A percentile compares a stretch with the other conserved stretches of the same genome.
Conservation (phyloP, 257 asterid species). For the Fraxinus excelsior region DNA sequence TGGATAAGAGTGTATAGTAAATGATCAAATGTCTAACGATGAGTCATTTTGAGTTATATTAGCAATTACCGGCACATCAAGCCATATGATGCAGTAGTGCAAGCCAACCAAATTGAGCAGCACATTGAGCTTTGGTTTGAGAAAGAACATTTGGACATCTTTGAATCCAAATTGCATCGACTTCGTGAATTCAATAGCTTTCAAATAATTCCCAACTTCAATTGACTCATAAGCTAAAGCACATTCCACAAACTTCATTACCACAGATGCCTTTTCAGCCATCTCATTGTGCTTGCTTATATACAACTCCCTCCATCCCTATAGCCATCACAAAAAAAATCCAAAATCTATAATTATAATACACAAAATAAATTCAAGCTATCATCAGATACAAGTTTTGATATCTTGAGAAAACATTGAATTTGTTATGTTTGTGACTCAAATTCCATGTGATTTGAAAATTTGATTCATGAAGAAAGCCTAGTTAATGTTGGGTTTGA, state of each 20-base stretch:
- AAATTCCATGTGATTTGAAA: too few relatives aligned
- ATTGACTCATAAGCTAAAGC: constrained; percentile 63
- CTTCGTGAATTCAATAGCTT: constrained; percentile 55
- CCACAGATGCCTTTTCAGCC: constrained; percentile 51
- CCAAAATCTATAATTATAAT: constrained; percentile 2
- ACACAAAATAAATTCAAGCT: background rate
- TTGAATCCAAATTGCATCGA: constrained; percentile 63
- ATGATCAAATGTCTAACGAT: background rate
- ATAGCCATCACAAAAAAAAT: background rate
- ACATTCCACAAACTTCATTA: constrained; percentile 46
- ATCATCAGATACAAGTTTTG: background rate
- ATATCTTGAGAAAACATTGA: background rate
- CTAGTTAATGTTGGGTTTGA: too few relatives aligned
- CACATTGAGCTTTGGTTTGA: constrained; percentile 60
- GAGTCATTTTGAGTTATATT: constrained; percentile 5
- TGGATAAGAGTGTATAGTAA: too few relatives aligned
- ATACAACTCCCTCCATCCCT: constrained; percentile 78
- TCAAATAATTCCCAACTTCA: constrained; percentile 71
- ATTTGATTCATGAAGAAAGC: too few relatives aligned
- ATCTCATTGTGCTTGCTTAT: constrained; percentile 64
- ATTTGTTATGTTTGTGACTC: too few relatives aligned
- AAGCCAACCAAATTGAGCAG: constrained; percentile 75
- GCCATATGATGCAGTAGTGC: constrained; percentile 76
- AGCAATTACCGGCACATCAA: constrained; percentile 55
- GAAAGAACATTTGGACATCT: constrained; percentile 65